phyloP scores from a whole-genome alignment of 768 basidiomycete genomes.

The Lentinula raphanica region DNA sequence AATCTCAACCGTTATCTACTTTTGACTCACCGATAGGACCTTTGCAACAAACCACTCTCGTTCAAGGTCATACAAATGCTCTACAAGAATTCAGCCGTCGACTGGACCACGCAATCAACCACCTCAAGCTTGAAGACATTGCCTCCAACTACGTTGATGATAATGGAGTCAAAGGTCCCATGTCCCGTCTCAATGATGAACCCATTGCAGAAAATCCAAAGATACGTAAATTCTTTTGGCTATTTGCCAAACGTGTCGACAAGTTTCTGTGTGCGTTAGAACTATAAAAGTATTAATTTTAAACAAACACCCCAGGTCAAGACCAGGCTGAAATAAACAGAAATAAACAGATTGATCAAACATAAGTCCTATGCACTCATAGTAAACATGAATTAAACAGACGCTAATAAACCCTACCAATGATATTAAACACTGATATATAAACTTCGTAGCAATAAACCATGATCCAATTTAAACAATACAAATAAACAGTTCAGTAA shows the following conservation, averaged over 20 bases:
- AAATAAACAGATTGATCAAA: no score
- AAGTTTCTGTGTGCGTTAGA: no score
- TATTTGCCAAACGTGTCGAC: slow-evolving; percentile 18
- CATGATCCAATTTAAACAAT: no score
- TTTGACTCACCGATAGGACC: slow-evolving; percentile 24
- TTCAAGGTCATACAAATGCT: slow-evolving; percentile 30
- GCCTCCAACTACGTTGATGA: slow-evolving; percentile 20
- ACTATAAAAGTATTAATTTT: no score
- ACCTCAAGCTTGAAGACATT: slow-evolving; percentile 1
- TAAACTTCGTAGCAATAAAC: no score
- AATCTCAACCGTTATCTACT: slow-evolving; percentile 26
- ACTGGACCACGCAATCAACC: slow-evolving; percentile 11
- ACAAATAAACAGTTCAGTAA: no score
- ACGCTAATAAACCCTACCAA: no score
- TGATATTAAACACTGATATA: no score
- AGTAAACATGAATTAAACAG: no score
- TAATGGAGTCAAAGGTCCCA: slow-evolving; percentile 12
- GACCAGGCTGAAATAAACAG: no score
- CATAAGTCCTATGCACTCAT: no score
- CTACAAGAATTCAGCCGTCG: slow-evolving; percentile 29
- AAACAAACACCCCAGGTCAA: no score
- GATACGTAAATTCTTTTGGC: slow-evolving; percentile 18
- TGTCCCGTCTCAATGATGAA: slow-evolving; percentile 15
- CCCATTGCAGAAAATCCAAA: slow-evolving; percentile 19
- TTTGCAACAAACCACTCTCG: slow-evolving; percentile 16